These are phyloP conservation scores for Boletus bicolor DNA, from an alignment of 768 basidiomycete species.

Conservation along the genomic window DNA sequence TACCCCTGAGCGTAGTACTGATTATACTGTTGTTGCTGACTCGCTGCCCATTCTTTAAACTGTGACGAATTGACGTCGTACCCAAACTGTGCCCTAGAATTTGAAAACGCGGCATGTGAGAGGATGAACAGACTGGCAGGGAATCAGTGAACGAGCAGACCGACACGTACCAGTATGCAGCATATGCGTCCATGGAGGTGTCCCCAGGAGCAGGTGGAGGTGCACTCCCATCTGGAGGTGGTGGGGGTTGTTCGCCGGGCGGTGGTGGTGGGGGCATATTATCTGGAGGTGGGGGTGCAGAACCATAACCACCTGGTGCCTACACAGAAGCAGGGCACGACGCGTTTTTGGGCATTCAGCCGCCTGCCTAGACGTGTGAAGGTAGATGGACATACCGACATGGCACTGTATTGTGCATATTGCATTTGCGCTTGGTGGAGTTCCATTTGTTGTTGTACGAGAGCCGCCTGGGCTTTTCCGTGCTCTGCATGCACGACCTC, in stretches of 20 bases:
- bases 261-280: conserved; percentile 46
- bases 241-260: conserved; percentile 51
- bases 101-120: background rate
- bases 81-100: conserved; percentile 72
- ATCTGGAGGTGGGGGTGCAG: conserved; percentile 37
- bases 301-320: conserved; percentile 33
- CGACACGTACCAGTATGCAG: conserved; percentile 55
- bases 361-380: background rate
- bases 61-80: conserved; percentile 82
- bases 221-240: conserved; percentile 44
- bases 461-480: conserved; percentile 64
- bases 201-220: conserved; percentile 43
- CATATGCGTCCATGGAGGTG: conserved; percentile 50
- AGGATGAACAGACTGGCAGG: background rate
- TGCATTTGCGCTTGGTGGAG: conserved; percentile 80
- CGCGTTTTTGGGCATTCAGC: background rate
- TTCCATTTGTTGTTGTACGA: conserved; percentile 82
- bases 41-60: conserved; percentile 78
- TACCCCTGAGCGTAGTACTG: conserved; percentile 71
- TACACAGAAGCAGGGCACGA: background rate
- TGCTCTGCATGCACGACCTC: conserved; percentile 88
- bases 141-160: background rate
- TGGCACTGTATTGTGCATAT: conserved; percentile 69
- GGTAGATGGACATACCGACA: conserved; percentile 42
- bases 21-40: conserved; percentile 63